Conservation (phyloP, 345 rosid genomes). For the Arabidopsis thaliana region TAIR10.1 NC_003070.9:3538501-3539000, state of each 20-base stretch:
- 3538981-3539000: slow-evolving; percentile 88
- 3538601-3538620: slow-evolving; percentile 80
- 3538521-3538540: slow-evolving; percentile 69
- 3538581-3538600: slow-evolving; percentile 79
- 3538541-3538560: slow-evolving; percentile 80
- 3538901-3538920: slow-evolving; percentile 92
- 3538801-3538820: slow-evolving; percentile 77
- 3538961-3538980: slow-evolving; percentile 83
- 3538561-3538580: slow-evolving; percentile 79
- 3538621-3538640: slow-evolving; percentile 91
- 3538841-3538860: slow-evolving; percentile 86
- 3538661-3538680: slow-evolving; percentile 82
- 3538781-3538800: slow-evolving; percentile 37
- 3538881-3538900: slow-evolving; percentile 90
- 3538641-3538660: slow-evolving; percentile 74
- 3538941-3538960: slow-evolving; percentile 82
- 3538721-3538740: slow-evolving; percentile 20
- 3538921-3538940: slow-evolving; percentile 88
- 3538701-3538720: background rate
- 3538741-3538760: background rate
- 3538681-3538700: slow-evolving; percentile 17
- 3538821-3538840: slow-evolving; percentile 94
- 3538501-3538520: slow-evolving; percentile 72
- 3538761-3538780: background rate
- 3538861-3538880: slow-evolving; percentile 88